Base-by-base conservation (phyloP, 331 rosid species). In the Malus hybrid region DNA sequence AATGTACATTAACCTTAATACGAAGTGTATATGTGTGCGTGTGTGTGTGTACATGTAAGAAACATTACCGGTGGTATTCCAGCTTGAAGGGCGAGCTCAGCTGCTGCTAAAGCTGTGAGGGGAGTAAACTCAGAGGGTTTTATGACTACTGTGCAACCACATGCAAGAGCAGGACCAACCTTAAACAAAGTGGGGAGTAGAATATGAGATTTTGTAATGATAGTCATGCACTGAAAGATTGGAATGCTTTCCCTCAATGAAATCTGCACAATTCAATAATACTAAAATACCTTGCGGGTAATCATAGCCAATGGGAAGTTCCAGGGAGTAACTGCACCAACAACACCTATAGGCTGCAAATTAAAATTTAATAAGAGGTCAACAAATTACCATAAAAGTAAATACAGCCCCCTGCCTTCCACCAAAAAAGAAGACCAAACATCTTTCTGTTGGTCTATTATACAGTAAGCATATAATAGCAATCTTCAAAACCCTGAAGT, bases 91-190 rank as follows among this genome's bases (percentile, higher is more conserved):
- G 97, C 75, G 75, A 94, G 99, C 78, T 94, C 97, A 60, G 97
- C 99, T 68, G 97, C 95, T 75, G 99, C 99, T 69, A 94, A 87
- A 78, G 99, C 99, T 22, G 97, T 94, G 84, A 94, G 94, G 60
- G 99, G 99, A 6, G 99, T 94, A 56, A 92, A 86, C 78, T 94
- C 99, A 81, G 99, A 87, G 84, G 99, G 99, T 82, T 94, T 94
- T 86, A 94, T 76, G 68, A 94, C 91, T 67, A 87, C 96, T 28
- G 99, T 94, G 80, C 99, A 94, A 71, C 99, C 99, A 84, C 97
- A 85, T 50, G 97, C 99, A 82, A 94, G 97, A 80, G 99, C 97
- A 68, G 99, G 97, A 76, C 97, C 99, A 85, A 94, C 97, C 99
- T 92, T 82, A 80, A 48, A 71, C 42, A 76, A 10, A 75, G 77